Evolutionary conservation across 495 filamentous ascomycete genomes (phyloP), one percentile per base, ranked within the genome.

Genomic region (Penicillium maclennaniae): DNA sequence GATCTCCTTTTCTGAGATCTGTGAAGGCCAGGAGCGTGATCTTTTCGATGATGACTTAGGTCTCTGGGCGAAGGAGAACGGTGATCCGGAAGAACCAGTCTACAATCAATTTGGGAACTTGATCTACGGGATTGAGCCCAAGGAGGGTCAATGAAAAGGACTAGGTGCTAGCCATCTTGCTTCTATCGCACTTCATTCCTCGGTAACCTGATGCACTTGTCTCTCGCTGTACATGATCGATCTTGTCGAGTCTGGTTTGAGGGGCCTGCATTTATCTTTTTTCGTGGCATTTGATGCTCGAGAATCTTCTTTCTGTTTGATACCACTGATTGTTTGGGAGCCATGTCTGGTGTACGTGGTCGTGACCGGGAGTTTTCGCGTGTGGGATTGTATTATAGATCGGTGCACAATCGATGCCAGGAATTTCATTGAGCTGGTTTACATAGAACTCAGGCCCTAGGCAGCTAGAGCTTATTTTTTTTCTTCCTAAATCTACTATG

Each of bases 61-160:
- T 0, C 54, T 49, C 2, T 78, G 70, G 69, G 47, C 79, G 67
- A 40, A 90, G 63, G 74, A 95, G 81, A 67, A 88, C 78, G 52
- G 83, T 63, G 55, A 81, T 79, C 67, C 82, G 82, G 57, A 91
- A 77, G 54, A 89, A 69, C 28, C 71, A 15, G 60, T 75, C 8
- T 76, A 77, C 49, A 77, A 76, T 38, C 62, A 69, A 43, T 76
- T 66, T 44, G 74, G 74, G 0, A 68, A 66, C 20, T 49, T 76
- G 23, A 56, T 75, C 38, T 66, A 66, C 45, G 74, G 74, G n/a
- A 76, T 69, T 46, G 73, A 65, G 19, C 40, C 57, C 7, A 15
- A 38, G 20, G 28, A 43, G 4, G 45, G 1, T 12, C 9, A 1
- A 1, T 34, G 10, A 34, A 34, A 14, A 14, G 10, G 9, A 1